Evolutionary conservation across 2,329 filamentous ascomycete species (phyloP), one percentile per base, ranked within the genome.

Genomic region (Phialophora expanda): DNA sequence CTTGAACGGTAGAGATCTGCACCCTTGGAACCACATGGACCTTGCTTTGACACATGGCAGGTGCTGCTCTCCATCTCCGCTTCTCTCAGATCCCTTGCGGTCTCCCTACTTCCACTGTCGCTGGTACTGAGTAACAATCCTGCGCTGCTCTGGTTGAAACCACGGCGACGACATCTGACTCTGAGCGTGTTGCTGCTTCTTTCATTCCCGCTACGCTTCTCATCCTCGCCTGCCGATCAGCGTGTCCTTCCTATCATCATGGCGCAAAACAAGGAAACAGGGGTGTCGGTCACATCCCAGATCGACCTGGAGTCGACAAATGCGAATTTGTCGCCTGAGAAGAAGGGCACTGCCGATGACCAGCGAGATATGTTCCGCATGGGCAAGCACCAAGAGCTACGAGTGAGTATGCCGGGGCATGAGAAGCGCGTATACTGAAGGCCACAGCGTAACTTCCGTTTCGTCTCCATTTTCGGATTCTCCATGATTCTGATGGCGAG

Each of bases 381-480:
- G 62, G 75, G 75, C 44, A 73, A 74, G 46, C 62, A 72, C 9
- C 75, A 77, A 64, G 73, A 76, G 62, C 65, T 76, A 60, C 73
- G 76, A 30, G 75, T 76, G 44, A 64, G 63, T 61, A 24, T 61
- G 30, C 6, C 28, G 22, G 24, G 32, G 8, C 28, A 34, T 8
- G 32, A 20, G 20, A n/a, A 34, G 4, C 12, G n/a, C 32, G 20
- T 17, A 17, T 22, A 26, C 48, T 61, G 20, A 61, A 12, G n/a
- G 14, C 20, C 28, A 11, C 63, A 80, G 77, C 75, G 78, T 57
- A 78, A 79, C 61, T 80, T 79, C 55, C 74, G 78, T 4, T 73
- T 79, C 60, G 69, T 80, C 56, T 79, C 78, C 2, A 78, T 77
- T 26, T 73, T 79, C 34, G 78, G 78, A 6, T 79, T 80, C 66